These are phyloP conservation scores for Protomyces pachydermus DNA, from an alignment of 1,139 yeast genomes.

Conservation along the genomic window DNA sequence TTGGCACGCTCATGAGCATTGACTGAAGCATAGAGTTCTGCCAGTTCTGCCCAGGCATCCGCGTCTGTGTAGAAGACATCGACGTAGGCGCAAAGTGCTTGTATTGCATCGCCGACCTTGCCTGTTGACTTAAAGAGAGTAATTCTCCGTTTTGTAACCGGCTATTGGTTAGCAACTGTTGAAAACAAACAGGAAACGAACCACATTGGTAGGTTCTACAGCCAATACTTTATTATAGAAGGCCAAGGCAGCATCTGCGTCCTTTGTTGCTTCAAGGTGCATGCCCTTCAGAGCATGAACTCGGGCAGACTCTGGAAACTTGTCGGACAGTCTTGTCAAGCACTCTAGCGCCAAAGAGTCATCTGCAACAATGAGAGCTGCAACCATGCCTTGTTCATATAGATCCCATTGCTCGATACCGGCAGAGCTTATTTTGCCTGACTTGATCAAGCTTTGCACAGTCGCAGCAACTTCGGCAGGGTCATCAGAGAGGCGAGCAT, in stretches of 20 bases:
- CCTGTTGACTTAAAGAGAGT: constrained; percentile 27
- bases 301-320: constrained; percentile 24
- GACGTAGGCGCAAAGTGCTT: constrained; percentile 48
- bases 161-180: neutral
- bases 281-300: constrained; percentile 28
- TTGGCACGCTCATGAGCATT: constrained; percentile 44
- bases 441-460: neutral
- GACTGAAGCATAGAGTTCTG: constrained; percentile 51
- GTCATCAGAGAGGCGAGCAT: neutral
- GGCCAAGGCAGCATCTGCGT: constrained; percentile 21
- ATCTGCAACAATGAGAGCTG: constrained; percentile 27
- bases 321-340: constrained; percentile 22
- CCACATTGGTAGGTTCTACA: constrained; percentile 27
- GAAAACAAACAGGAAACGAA: neutral
- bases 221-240: constrained; percentile 23
- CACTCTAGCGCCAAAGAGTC: constrained; percentile 27
- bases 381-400: constrained; percentile 28
- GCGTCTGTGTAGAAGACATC: constrained; percentile 64
- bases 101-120: constrained; percentile 37
- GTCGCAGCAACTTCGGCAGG: neutral
- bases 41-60: constrained; percentile 72
- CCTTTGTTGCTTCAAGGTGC: constrained; percentile 27
- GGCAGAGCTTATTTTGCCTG: neutral
- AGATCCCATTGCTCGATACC: constrained; percentile 27
- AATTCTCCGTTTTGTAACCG: constrained; percentile 26